A percentile compares a stretch with the other conserved stretches of the same genome.
Evolutionary conservation across 108 stramenopile genomes (phyloP).

Genomic region (Skeletonema potamos): DNA sequence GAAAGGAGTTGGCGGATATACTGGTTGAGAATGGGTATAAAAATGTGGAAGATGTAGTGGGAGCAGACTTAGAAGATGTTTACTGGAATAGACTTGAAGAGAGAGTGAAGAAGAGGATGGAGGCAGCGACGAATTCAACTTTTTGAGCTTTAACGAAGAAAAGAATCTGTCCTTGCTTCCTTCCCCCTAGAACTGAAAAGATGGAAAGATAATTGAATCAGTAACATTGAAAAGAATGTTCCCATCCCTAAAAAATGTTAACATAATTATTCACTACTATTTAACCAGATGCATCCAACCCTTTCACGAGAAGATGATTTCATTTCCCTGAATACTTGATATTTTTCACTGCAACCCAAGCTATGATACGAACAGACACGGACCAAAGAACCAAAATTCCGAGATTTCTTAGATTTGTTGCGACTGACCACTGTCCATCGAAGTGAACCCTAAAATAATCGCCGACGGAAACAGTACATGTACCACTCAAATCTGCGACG

Average conservation of each 20-base stretch:
- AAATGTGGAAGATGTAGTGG: slow-evolving; percentile 64
- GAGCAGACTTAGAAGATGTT: slow-evolving; percentile 70
- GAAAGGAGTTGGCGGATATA: slow-evolving; percentile 67
- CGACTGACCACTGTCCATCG: slow-evolving; percentile 51
- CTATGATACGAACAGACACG: slow-evolving; percentile 47
- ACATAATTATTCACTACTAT: too few species aligned
- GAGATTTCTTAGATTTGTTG: slow-evolving; percentile 37
- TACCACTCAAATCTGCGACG: slow-evolving; percentile 2
- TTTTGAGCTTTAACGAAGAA: neutral
- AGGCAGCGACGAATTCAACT: neutral
- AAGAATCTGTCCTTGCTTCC: too few species aligned
- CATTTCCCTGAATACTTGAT: slow-evolving; percentile 43
- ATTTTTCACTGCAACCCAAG: slow-evolving; percentile 53
- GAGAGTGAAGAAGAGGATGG: slow-evolving; percentile 25
- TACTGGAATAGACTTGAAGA: slow-evolving; percentile 60
- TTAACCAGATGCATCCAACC: neutral
- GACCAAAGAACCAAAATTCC: slow-evolving; percentile 50
- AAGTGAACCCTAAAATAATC: slow-evolving; percentile 60
- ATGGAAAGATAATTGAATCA: too few species aligned
- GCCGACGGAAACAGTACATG: slow-evolving; percentile 40
- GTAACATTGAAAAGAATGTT: too few species aligned
- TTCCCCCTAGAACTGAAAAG: too few species aligned
- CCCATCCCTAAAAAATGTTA: too few species aligned
- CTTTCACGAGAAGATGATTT: neutral
- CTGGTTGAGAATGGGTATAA: slow-evolving; percentile 63